Conservation (phyloP, 2,329 filamentous ascomycete genomes). For the Didymellaceae sp. region DNA sequence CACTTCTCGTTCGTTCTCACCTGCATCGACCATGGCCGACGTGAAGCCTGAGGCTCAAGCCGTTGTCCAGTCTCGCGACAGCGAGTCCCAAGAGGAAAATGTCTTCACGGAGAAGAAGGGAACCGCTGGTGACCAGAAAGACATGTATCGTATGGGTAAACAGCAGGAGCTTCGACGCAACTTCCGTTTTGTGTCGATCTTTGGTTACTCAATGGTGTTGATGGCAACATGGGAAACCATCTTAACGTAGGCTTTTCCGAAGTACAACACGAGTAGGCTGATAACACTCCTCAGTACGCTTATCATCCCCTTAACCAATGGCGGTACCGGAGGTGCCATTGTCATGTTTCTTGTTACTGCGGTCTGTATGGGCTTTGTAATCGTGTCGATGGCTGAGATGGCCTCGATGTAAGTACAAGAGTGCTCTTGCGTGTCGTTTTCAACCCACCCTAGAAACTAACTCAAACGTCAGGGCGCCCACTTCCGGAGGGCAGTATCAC, state of each 20-base stretch:
- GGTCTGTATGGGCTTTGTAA: constrained; percentile 43
- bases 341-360: constrained; percentile 17
- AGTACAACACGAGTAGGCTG: too few relatives aligned
- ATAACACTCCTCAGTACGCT: constrained; percentile 13
- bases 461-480: constrained; percentile 31
- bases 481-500: constrained; percentile 43
- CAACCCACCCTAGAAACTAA: neutral
- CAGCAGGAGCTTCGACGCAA: constrained; percentile 26
- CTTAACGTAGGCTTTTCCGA: constrained; percentile 4
- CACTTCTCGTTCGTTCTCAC: neutral
- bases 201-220: neutral
- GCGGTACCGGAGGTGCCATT: constrained; percentile 23
- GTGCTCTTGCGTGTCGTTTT: neutral
- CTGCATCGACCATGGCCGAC: neutral
- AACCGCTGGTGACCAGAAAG: constrained; percentile 17
- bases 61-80: neutral
- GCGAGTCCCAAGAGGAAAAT: neutral
- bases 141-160: constrained; percentile 37
- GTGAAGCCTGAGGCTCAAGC: neutral
- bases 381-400: constrained; percentile 42
- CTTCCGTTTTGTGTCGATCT: neutral
- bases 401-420: constrained; percentile 40
- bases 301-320: constrained; percentile 33
- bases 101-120: neutral
- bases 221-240: constrained; percentile 7